phyloP scores from a whole-genome alignment of 1,139 yeast species.

The Candida sojae region DNA sequence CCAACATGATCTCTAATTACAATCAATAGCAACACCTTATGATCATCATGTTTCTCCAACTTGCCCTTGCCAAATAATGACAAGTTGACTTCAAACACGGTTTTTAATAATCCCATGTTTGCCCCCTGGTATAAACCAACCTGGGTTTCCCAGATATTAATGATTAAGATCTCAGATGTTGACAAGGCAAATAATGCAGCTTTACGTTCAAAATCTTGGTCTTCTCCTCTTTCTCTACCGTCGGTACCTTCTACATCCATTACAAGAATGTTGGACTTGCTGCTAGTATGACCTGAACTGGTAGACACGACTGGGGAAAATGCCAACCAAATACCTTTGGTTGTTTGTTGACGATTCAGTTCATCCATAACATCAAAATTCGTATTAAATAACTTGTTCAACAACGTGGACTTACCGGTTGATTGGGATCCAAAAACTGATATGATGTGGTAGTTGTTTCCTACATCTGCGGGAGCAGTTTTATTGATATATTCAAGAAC shows the following conservation, averaged over 20 bases:
- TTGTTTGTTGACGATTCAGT: constrained; percentile 76
- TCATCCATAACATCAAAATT: constrained; percentile 94
- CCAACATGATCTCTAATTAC: constrained; percentile 94
- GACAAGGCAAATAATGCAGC: constrained; percentile 94
- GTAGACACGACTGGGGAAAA: constrained; percentile 51
- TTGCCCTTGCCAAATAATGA: constrained; percentile 64
- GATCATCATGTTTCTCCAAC: constrained; percentile 35
- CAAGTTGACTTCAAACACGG: constrained; percentile 94
- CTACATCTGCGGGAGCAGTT: constrained; percentile 41
- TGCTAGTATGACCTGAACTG: constrained; percentile 17
- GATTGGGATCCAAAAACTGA: constrained; percentile 97
- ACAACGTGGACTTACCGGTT: constrained; percentile 91
- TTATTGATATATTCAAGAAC: constrained; percentile 42
- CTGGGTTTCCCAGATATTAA: constrained; percentile 96
- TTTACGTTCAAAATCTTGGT: constrained; percentile 95
- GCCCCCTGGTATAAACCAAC: constrained; percentile 98
- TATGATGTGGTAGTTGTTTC: constrained; percentile 81
- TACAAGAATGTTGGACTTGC: constrained; percentile 58
- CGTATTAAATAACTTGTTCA: constrained; percentile 84
- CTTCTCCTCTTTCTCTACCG: constrained; percentile 97
- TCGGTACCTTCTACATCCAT: constrained; percentile 98
- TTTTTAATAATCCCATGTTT: constrained; percentile 90
- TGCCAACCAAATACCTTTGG: constrained; percentile 95
- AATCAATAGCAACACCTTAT: constrained; percentile 76
- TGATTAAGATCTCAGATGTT: constrained; percentile 85